These are phyloP conservation scores for Saturnispora ahearnii DNA, from an alignment of 805 yeast genomes.

Conservation along the genomic window DNA sequence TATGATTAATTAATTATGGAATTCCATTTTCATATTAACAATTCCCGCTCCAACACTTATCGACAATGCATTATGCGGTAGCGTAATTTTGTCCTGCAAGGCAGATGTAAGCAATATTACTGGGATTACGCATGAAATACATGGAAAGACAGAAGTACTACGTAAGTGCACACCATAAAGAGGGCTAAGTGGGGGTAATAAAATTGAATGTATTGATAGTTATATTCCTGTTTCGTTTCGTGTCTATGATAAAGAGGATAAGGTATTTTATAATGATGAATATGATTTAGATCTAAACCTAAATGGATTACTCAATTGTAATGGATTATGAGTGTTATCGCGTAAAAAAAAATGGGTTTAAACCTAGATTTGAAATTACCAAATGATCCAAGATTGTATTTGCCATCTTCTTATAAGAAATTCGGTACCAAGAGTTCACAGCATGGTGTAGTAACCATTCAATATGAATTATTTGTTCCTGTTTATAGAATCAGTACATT, in stretches of 20 bases:
- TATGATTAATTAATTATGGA: too few relatives aligned
- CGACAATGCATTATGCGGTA: not conserved
- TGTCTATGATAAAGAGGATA: not conserved
- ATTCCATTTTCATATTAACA: not conserved
- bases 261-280: not conserved
- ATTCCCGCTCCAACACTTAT: not conserved
- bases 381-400: not conserved
- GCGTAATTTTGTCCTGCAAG: not conserved
- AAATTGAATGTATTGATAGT: not conserved
- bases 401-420: slow-evolving; percentile 3
- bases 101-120: not conserved
- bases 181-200: not conserved
- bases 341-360: not conserved
- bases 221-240: not conserved
- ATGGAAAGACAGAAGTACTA: not conserved
- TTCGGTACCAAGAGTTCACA: not conserved
- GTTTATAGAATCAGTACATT: not conserved
- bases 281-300: not conserved
- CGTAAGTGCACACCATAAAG: not conserved
- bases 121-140: not conserved
- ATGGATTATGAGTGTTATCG: not conserved
- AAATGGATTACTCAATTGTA: not conserved
- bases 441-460: not conserved
- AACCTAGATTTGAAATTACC: not conserved
- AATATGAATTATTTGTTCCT: not conserved